phyloP scores from a whole-genome alignment of 2,329 filamentous ascomycete species.

The Neonectria neomacrospora region DNA sequence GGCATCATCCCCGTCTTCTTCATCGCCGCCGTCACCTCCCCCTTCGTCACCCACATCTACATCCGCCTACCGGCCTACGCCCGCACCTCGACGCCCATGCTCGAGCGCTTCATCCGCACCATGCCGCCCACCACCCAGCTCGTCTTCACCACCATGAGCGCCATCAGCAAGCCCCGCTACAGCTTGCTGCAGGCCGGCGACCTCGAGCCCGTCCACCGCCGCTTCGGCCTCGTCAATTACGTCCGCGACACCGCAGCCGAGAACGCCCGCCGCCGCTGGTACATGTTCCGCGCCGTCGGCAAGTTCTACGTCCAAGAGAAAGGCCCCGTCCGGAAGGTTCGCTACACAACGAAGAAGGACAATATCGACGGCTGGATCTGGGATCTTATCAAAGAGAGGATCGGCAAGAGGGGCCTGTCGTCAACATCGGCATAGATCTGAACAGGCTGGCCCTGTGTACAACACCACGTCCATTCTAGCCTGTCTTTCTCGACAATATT shows the following conservation, averaged over 20 bases:
- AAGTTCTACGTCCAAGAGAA: constrained; percentile 53
- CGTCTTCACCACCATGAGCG: constrained; percentile 66
- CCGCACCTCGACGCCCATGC: constrained; percentile 66
- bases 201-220: constrained; percentile 45
- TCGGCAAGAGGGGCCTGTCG: constrained; percentile 42
- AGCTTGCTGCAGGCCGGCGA: constrained; percentile 55
- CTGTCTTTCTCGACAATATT: background rate
- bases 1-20: constrained; percentile 73
- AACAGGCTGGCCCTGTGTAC: background rate
- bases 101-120: constrained; percentile 62
- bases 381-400: constrained; percentile 51
- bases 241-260: constrained; percentile 51
- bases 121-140: constrained; percentile 59
- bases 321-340: constrained; percentile 29
- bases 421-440: background rate
- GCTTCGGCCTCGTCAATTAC: constrained; percentile 56
- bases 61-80: constrained; percentile 74
- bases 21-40: constrained; percentile 71
- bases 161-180: constrained; percentile 65
- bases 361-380: constrained; percentile 55
- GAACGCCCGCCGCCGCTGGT: constrained; percentile 52
- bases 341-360: constrained; percentile 44
- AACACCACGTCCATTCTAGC: background rate
- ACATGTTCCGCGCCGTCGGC: constrained; percentile 53
- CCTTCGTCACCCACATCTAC: constrained; percentile 79